These are phyloP conservation scores for Panellus pusillus DNA, from an alignment of 768 basidiomycete genomes.

Conservation along the genomic window DNA sequence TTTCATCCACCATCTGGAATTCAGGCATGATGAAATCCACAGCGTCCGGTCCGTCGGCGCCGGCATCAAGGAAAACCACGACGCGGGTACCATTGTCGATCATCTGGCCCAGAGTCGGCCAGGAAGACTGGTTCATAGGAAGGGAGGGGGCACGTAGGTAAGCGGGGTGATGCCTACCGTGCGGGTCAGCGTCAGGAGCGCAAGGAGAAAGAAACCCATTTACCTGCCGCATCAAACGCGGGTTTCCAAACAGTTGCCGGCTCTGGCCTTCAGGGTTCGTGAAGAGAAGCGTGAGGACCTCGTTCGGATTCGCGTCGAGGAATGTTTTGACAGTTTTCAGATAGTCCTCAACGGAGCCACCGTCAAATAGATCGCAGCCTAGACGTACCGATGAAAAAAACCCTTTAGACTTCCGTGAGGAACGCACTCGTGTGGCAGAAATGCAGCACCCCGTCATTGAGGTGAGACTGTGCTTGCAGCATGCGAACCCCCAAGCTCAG, in stretches of 20 bases:
- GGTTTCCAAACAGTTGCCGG: constrained; percentile 50
- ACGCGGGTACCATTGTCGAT: constrained; percentile 46
- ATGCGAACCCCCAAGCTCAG: constrained; percentile 33
- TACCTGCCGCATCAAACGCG: constrained; percentile 50
- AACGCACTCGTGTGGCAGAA: constrained; percentile 67
- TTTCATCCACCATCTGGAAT: constrained; percentile 35
- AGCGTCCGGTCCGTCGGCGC: constrained; percentile 25
- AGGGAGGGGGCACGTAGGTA: constrained; percentile 49
- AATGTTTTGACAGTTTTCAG: constrained; percentile 39
- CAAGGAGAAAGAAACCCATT: constrained; percentile 1
- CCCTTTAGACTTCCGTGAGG: background rate
- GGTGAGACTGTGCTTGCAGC: constrained; percentile 38
- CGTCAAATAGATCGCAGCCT: constrained; percentile 50
- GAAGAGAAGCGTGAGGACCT: constrained; percentile 53
- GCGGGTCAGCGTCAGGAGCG: no score
- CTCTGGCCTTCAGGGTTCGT: constrained; percentile 64
- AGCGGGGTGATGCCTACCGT: constrained; percentile 39
- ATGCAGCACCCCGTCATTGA: constrained; percentile 46
- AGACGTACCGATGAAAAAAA: background rate
- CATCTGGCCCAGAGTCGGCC: constrained; percentile 51
- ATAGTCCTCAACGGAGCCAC: constrained; percentile 49
- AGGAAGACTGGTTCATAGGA: constrained; percentile 31
- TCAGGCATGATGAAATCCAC: constrained; percentile 41
- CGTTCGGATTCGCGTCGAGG: no score
- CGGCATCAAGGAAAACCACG: constrained; percentile 50